These are phyloP conservation scores for Penicillium polonicum DNA, from an alignment of 2,329 filamentous ascomycete species.

Conservation along the genomic window DNA sequence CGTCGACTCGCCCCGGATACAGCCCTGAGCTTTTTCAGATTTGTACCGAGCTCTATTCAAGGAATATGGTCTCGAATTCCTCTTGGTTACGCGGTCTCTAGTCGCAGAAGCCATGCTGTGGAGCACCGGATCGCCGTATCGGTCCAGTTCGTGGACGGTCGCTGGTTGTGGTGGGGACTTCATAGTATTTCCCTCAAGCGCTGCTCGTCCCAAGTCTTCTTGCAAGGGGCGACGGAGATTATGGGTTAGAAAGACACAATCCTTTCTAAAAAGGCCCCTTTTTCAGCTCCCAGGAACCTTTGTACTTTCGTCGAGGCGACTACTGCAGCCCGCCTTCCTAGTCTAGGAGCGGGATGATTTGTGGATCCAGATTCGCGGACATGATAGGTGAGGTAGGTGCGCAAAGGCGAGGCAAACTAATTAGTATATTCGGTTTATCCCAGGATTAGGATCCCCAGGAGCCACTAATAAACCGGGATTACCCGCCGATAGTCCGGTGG, in stretches of 20 bases:
- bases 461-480: background rate
- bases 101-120: slow-evolving; percentile 5
- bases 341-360: background rate
- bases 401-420: background rate
- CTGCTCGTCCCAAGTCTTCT: slow-evolving; percentile 1
- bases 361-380: background rate
- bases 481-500: background rate
- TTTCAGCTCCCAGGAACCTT: background rate
- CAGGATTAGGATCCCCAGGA: background rate
- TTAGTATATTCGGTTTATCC: background rate
- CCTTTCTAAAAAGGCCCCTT: background rate
- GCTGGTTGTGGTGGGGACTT: slow-evolving; percentile 7
- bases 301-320: background rate
- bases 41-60: slow-evolving; percentile 3
- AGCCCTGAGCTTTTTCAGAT: background rate
- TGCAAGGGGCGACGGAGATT: slow-evolving; percentile 3
- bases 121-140: slow-evolving; percentile 4
- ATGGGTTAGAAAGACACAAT: background rate
- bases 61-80: slow-evolving; percentile 4
- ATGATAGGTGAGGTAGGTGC: background rate
- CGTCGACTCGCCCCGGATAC: slow-evolving; percentile 11
- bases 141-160: slow-evolving; percentile 6
- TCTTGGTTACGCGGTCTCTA: slow-evolving; percentile 3
- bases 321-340: background rate
- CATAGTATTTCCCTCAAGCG: background rate